These are phyloP conservation scores for Penstemon davidsonii DNA, from an alignment of 257 asterid genomes.

Conservation along the genomic window DNA sequence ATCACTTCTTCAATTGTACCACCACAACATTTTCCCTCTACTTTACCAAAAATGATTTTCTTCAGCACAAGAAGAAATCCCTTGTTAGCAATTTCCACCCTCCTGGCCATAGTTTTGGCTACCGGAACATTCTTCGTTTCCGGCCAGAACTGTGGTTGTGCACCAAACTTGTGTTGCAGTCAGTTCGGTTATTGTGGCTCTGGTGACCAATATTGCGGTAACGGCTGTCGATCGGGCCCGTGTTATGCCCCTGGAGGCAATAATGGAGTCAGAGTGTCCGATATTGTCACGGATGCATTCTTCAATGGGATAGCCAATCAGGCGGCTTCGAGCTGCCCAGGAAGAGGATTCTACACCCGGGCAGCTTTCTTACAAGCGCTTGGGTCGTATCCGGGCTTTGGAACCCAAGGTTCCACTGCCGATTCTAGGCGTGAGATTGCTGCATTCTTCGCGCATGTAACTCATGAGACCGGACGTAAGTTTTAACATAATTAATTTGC, in stretches of 20 bases:
- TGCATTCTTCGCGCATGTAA: constrained; percentile 57
- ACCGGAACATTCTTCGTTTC: constrained; percentile 18
- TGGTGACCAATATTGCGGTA: constrained; percentile 38
- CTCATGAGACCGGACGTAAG: constrained; percentile 57
- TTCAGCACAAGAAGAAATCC: neutral
- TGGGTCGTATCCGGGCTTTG: constrained; percentile 40
- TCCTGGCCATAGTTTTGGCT: constrained; percentile 31
- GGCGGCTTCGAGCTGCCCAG: constrained; percentile 36
- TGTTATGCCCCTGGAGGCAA: constrained; percentile 11
- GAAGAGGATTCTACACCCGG: constrained; percentile 44
- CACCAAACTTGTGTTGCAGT: constrained; percentile 34
- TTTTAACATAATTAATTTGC: neutral
- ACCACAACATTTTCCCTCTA: no score
- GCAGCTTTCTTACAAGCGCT: constrained; percentile 42
- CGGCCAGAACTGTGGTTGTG: constrained; percentile 12
- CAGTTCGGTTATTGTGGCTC: constrained; percentile 47
- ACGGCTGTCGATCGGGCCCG: constrained; percentile 46
- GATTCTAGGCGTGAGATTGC: constrained; percentile 52
- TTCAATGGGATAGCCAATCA: constrained; percentile 38
- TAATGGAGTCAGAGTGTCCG: constrained; percentile 20
- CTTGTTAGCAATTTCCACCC: neutral
- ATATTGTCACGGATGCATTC: constrained; percentile 33
- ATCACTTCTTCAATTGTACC: no score
- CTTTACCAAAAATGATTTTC: neutral
- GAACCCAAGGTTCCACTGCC: constrained; percentile 38